Evolutionary conservation across 768 basidiomycete species (phyloP), one percentile per base, ranked within the genome.

Genomic region (Favolaschia claudopus): DNA sequence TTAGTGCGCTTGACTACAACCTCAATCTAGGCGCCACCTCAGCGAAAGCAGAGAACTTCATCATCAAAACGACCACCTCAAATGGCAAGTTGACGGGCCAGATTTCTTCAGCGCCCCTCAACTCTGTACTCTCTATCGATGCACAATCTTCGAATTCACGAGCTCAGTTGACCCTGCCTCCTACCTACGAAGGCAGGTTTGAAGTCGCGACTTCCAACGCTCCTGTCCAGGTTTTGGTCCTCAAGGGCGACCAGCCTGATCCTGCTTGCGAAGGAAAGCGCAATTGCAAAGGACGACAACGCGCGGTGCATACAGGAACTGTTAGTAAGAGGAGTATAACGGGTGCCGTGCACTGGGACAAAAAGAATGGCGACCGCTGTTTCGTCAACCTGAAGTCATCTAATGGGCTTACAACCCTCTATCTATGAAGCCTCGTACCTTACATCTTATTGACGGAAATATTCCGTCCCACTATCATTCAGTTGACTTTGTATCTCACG

Each of bases 121-220:
- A 74, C 55, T 73, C 78, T n/a, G 37, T 67, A 37, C 67, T 83
- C 39, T 53, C 55, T 5, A 66, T 77, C 25, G 46, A 45, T 1
- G 74, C 67, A n/a, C 54, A 43, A 27, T 72, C 80, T 32, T 67
- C 68, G 2, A 73, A 76, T 13, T 58, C 69, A 7, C 55, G 20
- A 1, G 68, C 72, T 10, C 50, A 60, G 15, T 66, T 74, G 0
- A 44, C 52, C 34, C 70, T 81, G 5, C 73, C 76, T 44, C 48
- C 64, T 24, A 74, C 77, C 2, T 84, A 73, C 58, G 82, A 84
- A 55, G 82, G 82, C 29, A 53, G 46, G 7, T 80, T 80, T 67
- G 57, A 56, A n/a, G 50, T 78, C 29, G 43, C 47, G 28, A 74
- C 73, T 1, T 47, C 72, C 27, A 57, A 72, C 58, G 64, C 68